Percentiles rank a stretch among this genome's conserved stretches.
Conservation (phyloP, 441 rosid genomes). For the Bocquillonia castaneifolia region DNA sequence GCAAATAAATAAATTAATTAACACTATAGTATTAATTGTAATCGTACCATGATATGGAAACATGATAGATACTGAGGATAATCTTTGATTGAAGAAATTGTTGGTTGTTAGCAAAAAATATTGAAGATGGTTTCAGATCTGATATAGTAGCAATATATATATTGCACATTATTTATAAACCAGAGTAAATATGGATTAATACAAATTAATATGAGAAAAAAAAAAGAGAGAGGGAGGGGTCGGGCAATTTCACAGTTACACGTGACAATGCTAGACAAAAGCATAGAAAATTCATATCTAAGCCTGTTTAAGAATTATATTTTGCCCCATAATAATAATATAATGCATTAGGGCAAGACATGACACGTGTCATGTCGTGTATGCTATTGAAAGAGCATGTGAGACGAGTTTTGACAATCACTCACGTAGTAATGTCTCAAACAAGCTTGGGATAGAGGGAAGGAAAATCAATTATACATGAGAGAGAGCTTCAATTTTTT, state of each 20-base stretch:
- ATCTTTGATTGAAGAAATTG: constrained; percentile 22
- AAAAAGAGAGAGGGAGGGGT: neutral
- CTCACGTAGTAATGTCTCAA: constrained; percentile 36
- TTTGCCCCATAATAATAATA: neutral
- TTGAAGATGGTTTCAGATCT: constrained; percentile 7
- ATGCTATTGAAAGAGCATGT: constrained; percentile 34
- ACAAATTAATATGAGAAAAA: neutral
- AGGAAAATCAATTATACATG: constrained; percentile 22
- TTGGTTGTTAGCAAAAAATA: constrained; percentile 30
- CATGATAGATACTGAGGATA: constrained; percentile 20
- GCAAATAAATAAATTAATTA: neutral
- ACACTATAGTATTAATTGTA: neutral
- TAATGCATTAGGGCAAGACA: constrained; percentile 24
- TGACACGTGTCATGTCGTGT: constrained; percentile 44
- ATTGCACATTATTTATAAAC: too few relatives aligned
- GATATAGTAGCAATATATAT: too few relatives aligned
- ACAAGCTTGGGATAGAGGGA: constrained; percentile 16
- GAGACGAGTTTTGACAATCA: constrained; percentile 25
- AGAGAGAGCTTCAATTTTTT: neutral
- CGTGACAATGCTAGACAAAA: constrained; percentile 35
- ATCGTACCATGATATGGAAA: neutral
- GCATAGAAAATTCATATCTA: constrained; percentile 24
- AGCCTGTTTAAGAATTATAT: constrained; percentile 13
- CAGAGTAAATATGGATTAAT: too few relatives aligned
- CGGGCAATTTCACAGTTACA: constrained; percentile 21